Evolutionary conservation across 2,329 filamentous ascomycete genomes (phyloP), one percentile per base, ranked within the genome.

Genomic region (Sporothrix curviconia): DNA sequence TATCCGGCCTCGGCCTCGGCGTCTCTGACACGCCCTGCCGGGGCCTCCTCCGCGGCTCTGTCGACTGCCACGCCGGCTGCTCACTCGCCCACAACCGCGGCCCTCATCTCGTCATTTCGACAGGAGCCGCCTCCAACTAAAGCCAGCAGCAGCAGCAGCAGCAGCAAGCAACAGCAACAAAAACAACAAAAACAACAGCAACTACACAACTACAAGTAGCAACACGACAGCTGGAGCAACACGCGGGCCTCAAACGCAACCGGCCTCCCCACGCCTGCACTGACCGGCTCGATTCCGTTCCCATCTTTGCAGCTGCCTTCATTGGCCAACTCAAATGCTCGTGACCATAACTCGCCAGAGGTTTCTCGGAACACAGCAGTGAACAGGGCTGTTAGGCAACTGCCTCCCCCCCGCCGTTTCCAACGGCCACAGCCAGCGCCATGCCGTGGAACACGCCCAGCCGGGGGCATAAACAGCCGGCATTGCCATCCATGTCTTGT

Each of bases 391-490:
- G 28, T 50, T 19, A 42, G 47, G 15, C 47, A 25, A n/a, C 53
- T 44, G 8, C 52, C n/a, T 6, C 57, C 46, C 57, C 47, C 1
- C 57, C 52, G 7, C 12, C 46, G 5, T 46, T 44, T 7, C 34
- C 42, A 17, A 11, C 51, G 14, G 39, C 30, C 19, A 47, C 53
- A 7, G 57, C 43, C 24, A 39, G n/a, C 17, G 9, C 54, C 36
- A 54, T 57, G 49, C 32, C 40, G 17, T 46, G 54, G 12, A 34
- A 15, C 22, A 43, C 50, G 7, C 58, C 58, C 11, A 50, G 43
- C 24, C 49, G 74, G 49, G 67, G 68, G 24, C 68, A 70, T 57
- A 68, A 74, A 57, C 75, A 73, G 51, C 37, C 36, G 28, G n/a
- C n/a, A n/a, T 34, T 42, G 19, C 56, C 28, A 39, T 37, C 25